Conservation (phyloP, 2,329 filamentous ascomycete species). For the Geosmithia morbida region DNA sequence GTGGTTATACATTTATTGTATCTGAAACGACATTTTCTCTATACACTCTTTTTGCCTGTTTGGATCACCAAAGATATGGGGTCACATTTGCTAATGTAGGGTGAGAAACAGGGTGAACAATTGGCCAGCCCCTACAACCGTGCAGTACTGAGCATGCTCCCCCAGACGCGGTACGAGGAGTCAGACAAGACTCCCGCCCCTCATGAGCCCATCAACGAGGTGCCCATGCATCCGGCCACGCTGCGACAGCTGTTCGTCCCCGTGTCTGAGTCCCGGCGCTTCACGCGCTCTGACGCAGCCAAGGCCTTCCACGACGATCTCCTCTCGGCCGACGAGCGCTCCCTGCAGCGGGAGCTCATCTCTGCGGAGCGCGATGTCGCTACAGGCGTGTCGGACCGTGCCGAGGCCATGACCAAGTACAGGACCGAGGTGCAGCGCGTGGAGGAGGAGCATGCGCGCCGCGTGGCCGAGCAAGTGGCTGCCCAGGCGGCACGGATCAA, state of each 20-base stretch:
- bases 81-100: neutral
- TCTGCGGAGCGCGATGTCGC: conserved; percentile 33
- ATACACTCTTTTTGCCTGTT: neutral
- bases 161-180: conserved; percentile 44
- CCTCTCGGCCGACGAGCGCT: conserved; percentile 43
- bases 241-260: conserved; percentile 52
- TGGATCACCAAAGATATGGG: conserved; percentile 1
- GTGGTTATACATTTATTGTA: conserved; percentile 59
- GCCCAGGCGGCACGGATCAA: conserved; percentile 24
- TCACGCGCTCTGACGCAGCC: conserved; percentile 51
- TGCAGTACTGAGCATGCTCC: conserved; percentile 69
- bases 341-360: conserved; percentile 49
- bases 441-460: conserved; percentile 22
- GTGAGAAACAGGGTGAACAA: conserved; percentile 48
- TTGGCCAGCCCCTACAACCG: conserved; percentile 64
- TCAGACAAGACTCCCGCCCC: conserved; percentile 25
- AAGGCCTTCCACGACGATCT: conserved; percentile 46
- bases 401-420: conserved; percentile 25
- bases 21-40: conserved; percentile 8
- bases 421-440: conserved; percentile 25
- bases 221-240: conserved; percentile 46
- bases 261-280: conserved; percentile 46
- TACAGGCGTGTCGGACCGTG: conserved; percentile 14
- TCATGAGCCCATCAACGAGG: conserved; percentile 50
- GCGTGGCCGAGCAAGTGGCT: conserved; percentile 15